A percentile compares a stretch with the other conserved stretches of the same genome.
Evolutionary conservation across 805 yeast genomes (phyloP).

Genomic region (Kodamaea sagamina): DNA sequence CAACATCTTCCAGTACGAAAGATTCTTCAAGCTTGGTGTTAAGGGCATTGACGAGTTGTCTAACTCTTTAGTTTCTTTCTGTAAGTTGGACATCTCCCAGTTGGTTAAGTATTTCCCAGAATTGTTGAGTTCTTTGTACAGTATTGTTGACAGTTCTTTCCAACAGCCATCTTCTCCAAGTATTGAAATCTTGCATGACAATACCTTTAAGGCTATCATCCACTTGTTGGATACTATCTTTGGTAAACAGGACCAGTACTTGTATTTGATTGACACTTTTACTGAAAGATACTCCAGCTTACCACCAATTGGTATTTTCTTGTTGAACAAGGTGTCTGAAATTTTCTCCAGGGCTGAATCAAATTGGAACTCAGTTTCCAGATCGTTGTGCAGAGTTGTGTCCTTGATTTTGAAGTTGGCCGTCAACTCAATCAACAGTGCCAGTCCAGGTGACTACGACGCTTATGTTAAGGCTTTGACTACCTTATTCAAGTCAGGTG

Average conservation of each 20-base stretch:
- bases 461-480: conserved; percentile 31
- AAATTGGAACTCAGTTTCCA: conserved; percentile 63
- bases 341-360: conserved; percentile 50
- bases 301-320: conserved; percentile 53
- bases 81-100: conserved; percentile 54
- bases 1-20: conserved; percentile 55
- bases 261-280: conserved; percentile 56
- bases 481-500: conserved; percentile 41
- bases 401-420: conserved; percentile 51
- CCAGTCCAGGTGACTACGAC: conserved; percentile 19
- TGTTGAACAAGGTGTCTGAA: conserved; percentile 48
- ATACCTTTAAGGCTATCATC: conserved; percentile 55
- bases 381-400: conserved; percentile 63
- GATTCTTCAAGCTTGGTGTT: conserved; percentile 44
- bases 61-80: conserved; percentile 49
- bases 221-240: conserved; percentile 62
- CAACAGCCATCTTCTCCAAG: conserved; percentile 26
- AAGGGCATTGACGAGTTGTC: conserved; percentile 47
- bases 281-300: conserved; percentile 35
- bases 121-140: conserved; percentile 42
- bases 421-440: conserved; percentile 24
- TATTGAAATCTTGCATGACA: conserved; percentile 34
- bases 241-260: conserved; percentile 66
- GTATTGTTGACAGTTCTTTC: conserved; percentile 31
- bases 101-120: conserved; percentile 64